Base-by-base conservation (phyloP, 78 protist species). In the Protostelium mycophagum region DNA sequence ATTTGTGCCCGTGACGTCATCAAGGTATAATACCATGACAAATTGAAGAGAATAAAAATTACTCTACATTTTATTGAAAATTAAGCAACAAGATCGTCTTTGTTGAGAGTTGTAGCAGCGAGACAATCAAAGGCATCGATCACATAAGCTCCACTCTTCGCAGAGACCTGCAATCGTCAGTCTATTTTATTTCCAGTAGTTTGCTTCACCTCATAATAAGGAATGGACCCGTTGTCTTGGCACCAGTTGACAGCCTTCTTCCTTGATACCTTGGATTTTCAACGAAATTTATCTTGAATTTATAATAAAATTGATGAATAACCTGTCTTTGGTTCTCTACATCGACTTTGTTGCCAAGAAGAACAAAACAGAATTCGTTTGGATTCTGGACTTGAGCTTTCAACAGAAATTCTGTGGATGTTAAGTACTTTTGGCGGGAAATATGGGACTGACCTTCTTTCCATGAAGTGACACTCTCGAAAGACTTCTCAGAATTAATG, bases 401-500 rank as follows among this genome's bases (percentile, higher is more conserved):
- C 31, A 51, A 16, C 5, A 51, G 73, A 51, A 51, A 51, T 51
- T 51, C 73, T 51, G 16, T 51, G 5, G 31, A 5, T 25, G 5
- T 51, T 16, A 51, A 16, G 5, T 5, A 51, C 5, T 51, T 51
- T 51, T 51, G 73, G 5, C 31, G 73, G 73, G 5, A 16, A 16
- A 5, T 51, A n/a, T n/a, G n/a, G n/a, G n/a, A 25, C 73, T 51
- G 31, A 87, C 96, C 97, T 0, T 91, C 94, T 5, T 88, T 36
- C 98, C 98, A 97, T 63, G 83, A 86, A 38, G 92, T 96, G 0
- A 97, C 86, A 83, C 36, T 87, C 9, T 95, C 96, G 38, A 97
- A 95, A 23, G 97, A 87, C 63, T 93, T 91, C 0, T 84, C 85
- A 37, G 34, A 89, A 39, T 51, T 96, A 28, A 96, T 91, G 87